Percentiles rank a stretch among this genome's conserved stretches.
phyloP scores from a whole-genome alignment of 2,329 filamentous ascomycete genomes.

The Simplicillium sp. region DNA sequence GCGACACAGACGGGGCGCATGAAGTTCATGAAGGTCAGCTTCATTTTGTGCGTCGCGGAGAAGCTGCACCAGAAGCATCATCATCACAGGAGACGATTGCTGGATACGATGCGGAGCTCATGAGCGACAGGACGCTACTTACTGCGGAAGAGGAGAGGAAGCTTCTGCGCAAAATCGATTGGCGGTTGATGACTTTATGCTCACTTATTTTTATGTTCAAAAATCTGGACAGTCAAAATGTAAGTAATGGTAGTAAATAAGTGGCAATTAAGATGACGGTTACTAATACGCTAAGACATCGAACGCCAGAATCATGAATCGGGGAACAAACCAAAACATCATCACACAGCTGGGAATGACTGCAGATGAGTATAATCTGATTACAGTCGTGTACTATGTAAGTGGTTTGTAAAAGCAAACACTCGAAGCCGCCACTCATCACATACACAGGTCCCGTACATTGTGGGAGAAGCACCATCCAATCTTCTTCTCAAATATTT shows the following conservation, averaged over 20 bases:
- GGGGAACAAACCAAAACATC: slow-evolving; percentile 27
- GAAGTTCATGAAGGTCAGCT: too few species aligned
- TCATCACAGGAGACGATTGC: too few species aligned
- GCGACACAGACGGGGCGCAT: too few species aligned
- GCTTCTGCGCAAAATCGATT: slow-evolving; percentile 14
- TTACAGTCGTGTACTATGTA: slow-evolving; percentile 29
- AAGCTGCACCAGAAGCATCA: too few species aligned
- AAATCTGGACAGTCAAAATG: slow-evolving; percentile 27
- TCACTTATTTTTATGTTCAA: slow-evolving; percentile 31
- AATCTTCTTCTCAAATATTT: slow-evolving; percentile 28
- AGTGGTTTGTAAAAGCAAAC: slow-evolving; percentile 3
- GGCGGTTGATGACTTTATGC: slow-evolving; percentile 17
- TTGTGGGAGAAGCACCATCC: slow-evolving; percentile 27
- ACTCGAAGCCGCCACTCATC: background rate
- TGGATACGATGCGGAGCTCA: slow-evolving; percentile 56
- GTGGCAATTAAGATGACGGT: background rate
- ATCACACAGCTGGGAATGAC: slow-evolving; percentile 28
- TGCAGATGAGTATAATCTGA: slow-evolving; percentile 27
- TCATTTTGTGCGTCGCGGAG: too few species aligned
- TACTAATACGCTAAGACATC: slow-evolving; percentile 14
- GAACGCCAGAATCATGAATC: slow-evolving; percentile 33
- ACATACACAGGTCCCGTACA: slow-evolving; percentile 23
- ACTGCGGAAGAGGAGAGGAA: slow-evolving; percentile 12
- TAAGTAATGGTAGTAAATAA: background rate
- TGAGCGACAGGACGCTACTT: slow-evolving; percentile 52